Base-by-base conservation (phyloP, 148 eudicot species). In the Limonium bicolor region DNA sequence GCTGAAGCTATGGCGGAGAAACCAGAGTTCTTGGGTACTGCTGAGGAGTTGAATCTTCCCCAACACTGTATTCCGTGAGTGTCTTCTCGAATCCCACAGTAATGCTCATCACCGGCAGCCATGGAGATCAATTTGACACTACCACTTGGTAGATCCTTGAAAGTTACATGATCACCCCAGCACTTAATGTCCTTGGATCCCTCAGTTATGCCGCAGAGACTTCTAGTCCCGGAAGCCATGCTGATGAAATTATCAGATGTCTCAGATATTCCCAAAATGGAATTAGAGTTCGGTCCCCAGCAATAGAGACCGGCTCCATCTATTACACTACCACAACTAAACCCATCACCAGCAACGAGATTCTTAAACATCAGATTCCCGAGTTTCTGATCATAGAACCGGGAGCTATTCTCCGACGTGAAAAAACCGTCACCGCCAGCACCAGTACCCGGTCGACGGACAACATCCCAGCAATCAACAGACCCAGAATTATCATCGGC, bases 401-500 rank as follows among this genome's bases (percentile, higher is more conserved):
- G 56, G 51, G 50, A n/a, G 55, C 77, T 79, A 65, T 82, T 77
- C 45, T 57, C 43, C 2, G 90, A 55, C 14, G 28, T 61, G n/a
- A 76, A 55, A n/a, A n/a, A n/a, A n/a, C n/a, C n/a, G n/a, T n/a
- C n/a, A n/a, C n/a, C n/a, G n/a, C n/a, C n/a, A 5, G 28, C 64
- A 21, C 34, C 34, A 19, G 30, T 20, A 18, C 29, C 57, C 2
- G 77, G 57, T 17, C 39, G 51, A 18, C 17, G 17, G 22, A 67
- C 53, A 48, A 84, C 50, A 17, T 80, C 95, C 97, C 97, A 90
- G 33, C 97, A 90, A 67, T 90, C 97, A 19, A 90, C 80, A 1
- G 27, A 15, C 13, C 92, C 93, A 10, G 35, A 62, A 55, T 68
- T 63, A 22, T 13, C 26, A 11, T 45, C 76, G 0, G 67, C 56